Conservation (phyloP, 768 basidiomycete species). For the Tricholomella constricta region DNA sequence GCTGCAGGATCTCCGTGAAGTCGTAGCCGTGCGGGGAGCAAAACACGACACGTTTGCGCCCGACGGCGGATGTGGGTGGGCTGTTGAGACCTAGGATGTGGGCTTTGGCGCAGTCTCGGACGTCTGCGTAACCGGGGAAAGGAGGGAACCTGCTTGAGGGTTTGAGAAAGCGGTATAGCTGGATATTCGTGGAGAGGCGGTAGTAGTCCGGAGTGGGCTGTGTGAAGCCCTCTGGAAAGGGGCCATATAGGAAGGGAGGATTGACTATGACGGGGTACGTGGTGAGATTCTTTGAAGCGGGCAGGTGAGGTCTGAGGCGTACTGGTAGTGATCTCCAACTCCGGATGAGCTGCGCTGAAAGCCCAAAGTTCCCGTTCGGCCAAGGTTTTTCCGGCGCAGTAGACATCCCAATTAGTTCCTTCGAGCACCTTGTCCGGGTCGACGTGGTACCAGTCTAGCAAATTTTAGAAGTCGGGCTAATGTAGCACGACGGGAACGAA, state of each 20-base stretch:
- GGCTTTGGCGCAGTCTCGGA: conserved; percentile 38
- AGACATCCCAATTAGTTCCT: conserved; percentile 8
- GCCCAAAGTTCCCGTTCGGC: conserved; percentile 9
- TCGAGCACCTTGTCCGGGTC: conserved; percentile 16
- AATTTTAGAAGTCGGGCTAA: background rate
- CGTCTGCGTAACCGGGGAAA: conserved; percentile 30
- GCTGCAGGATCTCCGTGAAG: conserved; percentile 19
- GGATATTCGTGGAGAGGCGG: conserved; percentile 28
- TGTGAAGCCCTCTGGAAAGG: conserved; percentile 25
- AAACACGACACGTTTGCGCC: conserved; percentile 35
- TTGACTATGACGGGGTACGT: conserved; percentile 30
- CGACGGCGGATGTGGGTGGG: conserved; percentile 27
- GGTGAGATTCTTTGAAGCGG: no score
- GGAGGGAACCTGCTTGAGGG: conserved; percentile 27
- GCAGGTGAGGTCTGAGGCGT: no score
- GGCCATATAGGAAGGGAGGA: conserved; percentile 35
- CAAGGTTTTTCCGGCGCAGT: conserved; percentile 16
- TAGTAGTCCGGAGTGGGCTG: conserved; percentile 23
- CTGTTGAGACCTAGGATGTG: conserved; percentile 34
- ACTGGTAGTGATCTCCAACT: conserved; percentile 10
- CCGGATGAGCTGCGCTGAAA: conserved; percentile 17
- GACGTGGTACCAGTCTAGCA: conserved; percentile 16
- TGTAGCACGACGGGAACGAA: background rate
- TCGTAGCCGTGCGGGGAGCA: conserved; percentile 30
- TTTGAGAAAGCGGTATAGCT: no score